Evolutionary conservation across 352 stramenopile species (phyloP).

Genomic region (Phytophthora europaea): DNA sequence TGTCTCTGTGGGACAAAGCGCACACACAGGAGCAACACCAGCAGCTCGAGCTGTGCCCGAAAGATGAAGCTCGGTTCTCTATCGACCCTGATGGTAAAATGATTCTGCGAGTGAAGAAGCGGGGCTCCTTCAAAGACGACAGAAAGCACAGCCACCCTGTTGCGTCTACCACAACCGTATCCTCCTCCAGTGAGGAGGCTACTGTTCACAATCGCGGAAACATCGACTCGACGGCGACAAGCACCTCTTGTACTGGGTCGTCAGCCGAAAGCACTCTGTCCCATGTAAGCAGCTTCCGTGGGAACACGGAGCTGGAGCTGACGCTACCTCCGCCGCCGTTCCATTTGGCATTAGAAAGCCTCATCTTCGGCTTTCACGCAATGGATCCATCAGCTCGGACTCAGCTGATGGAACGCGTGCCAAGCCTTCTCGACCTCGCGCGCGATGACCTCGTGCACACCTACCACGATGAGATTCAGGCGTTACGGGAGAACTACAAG

Average conservation of each 20-base stretch:
- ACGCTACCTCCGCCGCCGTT: conserved; percentile 57
- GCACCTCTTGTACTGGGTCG: conserved; percentile 18
- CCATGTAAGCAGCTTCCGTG: conserved; percentile 11
- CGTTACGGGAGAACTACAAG: conserved; percentile 88
- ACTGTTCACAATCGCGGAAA: conserved; percentile 13
- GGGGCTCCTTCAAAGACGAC: conserved; percentile 44
- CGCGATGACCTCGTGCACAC: conserved; percentile 86
- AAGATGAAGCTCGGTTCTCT: conserved; percentile 66
- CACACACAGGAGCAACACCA: conserved; percentile 39
- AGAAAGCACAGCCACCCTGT: conserved; percentile 23
- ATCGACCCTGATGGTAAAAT: conserved; percentile 57
- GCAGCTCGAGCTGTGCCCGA: conserved; percentile 43
- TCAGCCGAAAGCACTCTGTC: conserved; percentile 22
- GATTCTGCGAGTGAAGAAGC: conserved; percentile 55
- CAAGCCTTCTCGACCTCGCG: conserved; percentile 73
- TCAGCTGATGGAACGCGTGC: conserved; percentile 77
- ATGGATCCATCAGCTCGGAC: conserved; percentile 61
- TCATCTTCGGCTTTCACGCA: conserved; percentile 84
- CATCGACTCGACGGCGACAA: conserved; percentile 17
- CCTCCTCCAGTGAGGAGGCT: conserved; percentile 23
- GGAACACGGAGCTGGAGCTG: conserved; percentile 32
- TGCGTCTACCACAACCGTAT: conserved; percentile 12
- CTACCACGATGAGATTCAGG: conserved; percentile 87
- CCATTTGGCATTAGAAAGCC: conserved; percentile 69
- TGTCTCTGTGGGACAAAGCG: conserved; percentile 41